phyloP scores from a whole-genome alignment of 176 grass and related monocot genomes.

The Zoysia japonica region DNA sequence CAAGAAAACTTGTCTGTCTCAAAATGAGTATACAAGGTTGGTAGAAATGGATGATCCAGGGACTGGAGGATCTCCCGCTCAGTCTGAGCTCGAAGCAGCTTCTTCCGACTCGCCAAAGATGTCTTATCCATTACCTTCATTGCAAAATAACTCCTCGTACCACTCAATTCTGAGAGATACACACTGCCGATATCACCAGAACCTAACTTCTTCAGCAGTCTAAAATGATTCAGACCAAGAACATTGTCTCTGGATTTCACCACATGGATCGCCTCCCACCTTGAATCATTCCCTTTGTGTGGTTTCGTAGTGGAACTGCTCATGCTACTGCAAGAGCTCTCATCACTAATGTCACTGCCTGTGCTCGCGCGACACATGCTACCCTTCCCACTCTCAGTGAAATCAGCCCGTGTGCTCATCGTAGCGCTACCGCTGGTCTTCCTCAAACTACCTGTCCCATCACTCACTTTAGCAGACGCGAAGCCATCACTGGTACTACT shows the following conservation, averaged over 20 bases:
- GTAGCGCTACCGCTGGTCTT: constrained; percentile 70
- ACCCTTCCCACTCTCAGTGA: constrained; percentile 79
- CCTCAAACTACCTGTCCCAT: constrained; percentile 72
- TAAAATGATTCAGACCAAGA: constrained; percentile 81
- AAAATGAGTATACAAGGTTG: constrained; percentile 86
- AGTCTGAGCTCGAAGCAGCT: constrained; percentile 81
- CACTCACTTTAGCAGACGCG: constrained; percentile 82
- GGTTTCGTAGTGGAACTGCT: constrained; percentile 74
- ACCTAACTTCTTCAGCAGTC: constrained; percentile 74
- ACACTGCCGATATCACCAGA: constrained; percentile 89
- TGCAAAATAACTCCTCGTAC: constrained; percentile 78
- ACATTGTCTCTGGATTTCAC: constrained; percentile 60
- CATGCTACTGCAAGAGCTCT: constrained; percentile 83
- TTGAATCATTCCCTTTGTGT: constrained; percentile 81
- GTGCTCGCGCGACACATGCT: constrained; percentile 81
- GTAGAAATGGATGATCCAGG: constrained; percentile 90
- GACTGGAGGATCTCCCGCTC: constrained; percentile 84
- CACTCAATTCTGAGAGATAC: constrained; percentile 82
- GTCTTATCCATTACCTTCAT: constrained; percentile 97
- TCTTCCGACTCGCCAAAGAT: constrained; percentile 81
- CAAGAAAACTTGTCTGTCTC: constrained; percentile 94
- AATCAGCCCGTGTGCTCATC: constrained; percentile 58
- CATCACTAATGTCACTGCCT: constrained; percentile 70
- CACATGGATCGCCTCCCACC: constrained; percentile 81
- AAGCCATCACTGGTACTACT: constrained; percentile 80